These are phyloP conservation scores for Actinomucor elegans DNA, from an alignment of 371 early-diverging fungal genomes.

Conservation along the genomic window DNA sequence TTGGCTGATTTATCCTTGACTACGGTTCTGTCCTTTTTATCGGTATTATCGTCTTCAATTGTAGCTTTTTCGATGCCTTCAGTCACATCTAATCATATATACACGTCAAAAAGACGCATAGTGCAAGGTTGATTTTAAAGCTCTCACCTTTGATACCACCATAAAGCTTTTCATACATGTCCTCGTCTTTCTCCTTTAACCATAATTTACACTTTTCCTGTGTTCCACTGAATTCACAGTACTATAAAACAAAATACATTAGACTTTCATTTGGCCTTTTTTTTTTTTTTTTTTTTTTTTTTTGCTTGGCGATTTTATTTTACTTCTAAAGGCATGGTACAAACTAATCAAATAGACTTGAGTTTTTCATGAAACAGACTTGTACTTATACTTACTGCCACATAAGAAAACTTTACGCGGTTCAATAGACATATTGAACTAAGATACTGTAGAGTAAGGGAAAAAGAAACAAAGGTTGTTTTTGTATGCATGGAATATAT, in stretches of 20 bases:
- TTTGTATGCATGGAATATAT: too few relatives aligned
- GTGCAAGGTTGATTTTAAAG: slow-evolving; percentile 17
- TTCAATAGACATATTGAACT: slow-evolving; percentile 20
- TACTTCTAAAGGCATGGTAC: slow-evolving; percentile 63
- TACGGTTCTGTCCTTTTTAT: slow-evolving; percentile 43
- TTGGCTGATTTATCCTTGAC: slow-evolving; percentile 57
- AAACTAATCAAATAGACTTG: slow-evolving; percentile 35
- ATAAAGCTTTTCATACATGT: slow-evolving; percentile 55
- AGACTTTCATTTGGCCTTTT: background rate
- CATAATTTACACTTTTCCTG: slow-evolving; percentile 80
- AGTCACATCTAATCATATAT: slow-evolving; percentile 24
- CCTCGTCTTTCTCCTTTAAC: slow-evolving; percentile 65
- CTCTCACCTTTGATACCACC: slow-evolving; percentile 46
- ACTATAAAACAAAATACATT: slow-evolving; percentile 48
- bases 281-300: background rate
- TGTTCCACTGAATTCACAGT: slow-evolving; percentile 88
- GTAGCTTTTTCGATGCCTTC: slow-evolving; percentile 38
- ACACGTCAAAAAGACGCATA: background rate
- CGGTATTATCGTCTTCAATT: slow-evolving; percentile 30
- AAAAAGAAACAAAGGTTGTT: too few relatives aligned
- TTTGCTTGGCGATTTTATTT: background rate
- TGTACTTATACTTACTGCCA: slow-evolving; percentile 33
- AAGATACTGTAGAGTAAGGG: background rate
- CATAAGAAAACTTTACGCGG: slow-evolving; percentile 45
- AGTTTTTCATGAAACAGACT: background rate